Percentiles rank a stretch among this genome's conserved stretches.
Evolutionary conservation across 78 protist species (phyloP).

Genomic region (Capsaspora owczarzaki): DNA sequence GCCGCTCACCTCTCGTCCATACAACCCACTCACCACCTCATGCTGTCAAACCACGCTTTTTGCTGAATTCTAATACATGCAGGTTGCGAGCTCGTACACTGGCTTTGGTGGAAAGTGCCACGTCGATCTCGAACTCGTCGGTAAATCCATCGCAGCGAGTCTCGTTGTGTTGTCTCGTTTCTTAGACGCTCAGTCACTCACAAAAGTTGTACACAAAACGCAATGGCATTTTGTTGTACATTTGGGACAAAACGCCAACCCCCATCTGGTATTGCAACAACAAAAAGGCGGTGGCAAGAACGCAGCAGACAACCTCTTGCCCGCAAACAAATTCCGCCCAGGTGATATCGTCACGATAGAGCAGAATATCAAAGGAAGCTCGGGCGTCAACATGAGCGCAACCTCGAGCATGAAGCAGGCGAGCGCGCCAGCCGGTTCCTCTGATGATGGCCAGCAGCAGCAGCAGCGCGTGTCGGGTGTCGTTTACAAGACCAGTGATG

Average conservation of each 20-base stretch:
- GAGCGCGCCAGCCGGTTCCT: not conserved
- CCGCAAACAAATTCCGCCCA: not conserved
- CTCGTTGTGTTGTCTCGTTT: too few species aligned
- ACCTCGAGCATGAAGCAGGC: too few species aligned
- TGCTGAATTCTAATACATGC: not conserved
- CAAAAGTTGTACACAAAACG: not conserved
- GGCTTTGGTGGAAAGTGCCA: not conserved
- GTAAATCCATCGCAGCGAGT: not conserved
- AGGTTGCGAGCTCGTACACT: not conserved
- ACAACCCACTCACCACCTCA: not conserved
- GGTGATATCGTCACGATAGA: not conserved
- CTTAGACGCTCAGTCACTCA: not conserved
- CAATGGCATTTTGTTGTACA: not conserved
- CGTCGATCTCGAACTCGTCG: not conserved
- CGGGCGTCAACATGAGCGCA: too few species aligned
- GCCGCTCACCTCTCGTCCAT: too few species aligned
- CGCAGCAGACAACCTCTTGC: not conserved
- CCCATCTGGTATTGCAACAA: not conserved
- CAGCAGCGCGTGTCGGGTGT: not conserved
- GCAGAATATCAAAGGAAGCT: not conserved
- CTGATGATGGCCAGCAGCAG: not conserved
- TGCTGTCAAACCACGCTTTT: not conserved
- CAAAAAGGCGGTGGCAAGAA: not conserved
- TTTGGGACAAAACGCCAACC: not conserved
- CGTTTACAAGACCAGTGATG: not conserved